These are phyloP conservation scores for Aspergillus homomorphus DNA, from an alignment of 495 filamentous ascomycete genomes.

Conservation along the genomic window DNA sequence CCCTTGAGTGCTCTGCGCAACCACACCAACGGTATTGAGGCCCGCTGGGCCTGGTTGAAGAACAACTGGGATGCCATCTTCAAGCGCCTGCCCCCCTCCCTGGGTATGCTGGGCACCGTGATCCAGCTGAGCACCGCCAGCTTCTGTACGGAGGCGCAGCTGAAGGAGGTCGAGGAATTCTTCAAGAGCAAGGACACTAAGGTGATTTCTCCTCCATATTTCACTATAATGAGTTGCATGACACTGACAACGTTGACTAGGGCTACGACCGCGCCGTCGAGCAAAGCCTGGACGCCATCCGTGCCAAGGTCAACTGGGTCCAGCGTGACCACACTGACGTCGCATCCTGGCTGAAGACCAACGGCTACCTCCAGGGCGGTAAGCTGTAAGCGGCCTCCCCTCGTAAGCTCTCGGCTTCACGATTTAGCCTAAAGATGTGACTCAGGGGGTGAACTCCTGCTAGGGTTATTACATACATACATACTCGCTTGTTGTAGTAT, in stretches of 20 bases:
- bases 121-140: conserved; percentile 79
- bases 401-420: background rate
- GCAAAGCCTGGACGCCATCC: conserved; percentile 59
- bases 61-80: conserved; percentile 79
- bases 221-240: background rate
- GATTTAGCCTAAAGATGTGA: too few relatives aligned
- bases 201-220: conserved; percentile 32
- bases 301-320: conserved; percentile 60
- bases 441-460: too few relatives aligned
- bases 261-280: conserved; percentile 58
- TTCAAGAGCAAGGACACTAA: conserved; percentile 79
- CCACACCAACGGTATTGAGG: conserved; percentile 74
- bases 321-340: conserved; percentile 61
- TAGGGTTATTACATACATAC: background rate
- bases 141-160: conserved; percentile 74
- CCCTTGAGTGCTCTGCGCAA: conserved; percentile 73
- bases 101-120: conserved; percentile 81
- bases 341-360: conserved; percentile 55
- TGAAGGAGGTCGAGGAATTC: conserved; percentile 73
- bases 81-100: conserved; percentile 71
- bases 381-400: conserved; percentile 33
- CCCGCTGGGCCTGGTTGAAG: conserved; percentile 79
- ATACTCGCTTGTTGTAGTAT: background rate
- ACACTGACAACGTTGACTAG: conserved; percentile 21
- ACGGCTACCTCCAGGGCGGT: conserved; percentile 48